Evolutionary conservation across 106 monocot species (phyloP).

Genomic region (Alisma plantagoaquatica): DNA sequence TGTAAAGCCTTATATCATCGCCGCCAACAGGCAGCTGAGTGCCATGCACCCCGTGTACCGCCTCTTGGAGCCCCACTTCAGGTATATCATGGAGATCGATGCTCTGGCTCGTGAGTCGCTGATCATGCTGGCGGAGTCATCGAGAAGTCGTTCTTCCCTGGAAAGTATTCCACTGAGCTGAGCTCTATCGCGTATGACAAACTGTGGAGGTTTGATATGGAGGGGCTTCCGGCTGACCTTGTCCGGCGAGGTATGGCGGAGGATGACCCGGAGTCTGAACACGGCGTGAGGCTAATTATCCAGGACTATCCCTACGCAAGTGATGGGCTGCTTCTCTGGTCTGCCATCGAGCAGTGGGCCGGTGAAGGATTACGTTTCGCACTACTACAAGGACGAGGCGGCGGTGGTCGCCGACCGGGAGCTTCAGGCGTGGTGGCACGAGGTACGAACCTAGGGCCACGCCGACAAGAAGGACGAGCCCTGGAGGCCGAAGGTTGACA

Average conservation of each 20-base stretch:
- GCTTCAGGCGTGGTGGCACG: slow-evolving; percentile 80
- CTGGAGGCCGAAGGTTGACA: slow-evolving; percentile 71
- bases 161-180: slow-evolving; percentile 54
- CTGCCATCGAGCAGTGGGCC: slow-evolving; percentile 51
- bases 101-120: slow-evolving; percentile 76
- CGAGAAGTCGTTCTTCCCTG: slow-evolving; percentile 82
- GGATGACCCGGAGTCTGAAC: slow-evolving; percentile 52
- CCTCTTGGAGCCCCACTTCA: slow-evolving; percentile 84
- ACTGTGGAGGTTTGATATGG: slow-evolving; percentile 71
- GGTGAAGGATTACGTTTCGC: slow-evolving; percentile 32
- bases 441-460: slow-evolving; percentile 60
- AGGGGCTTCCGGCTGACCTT: slow-evolving; percentile 83
- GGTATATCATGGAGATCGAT: slow-evolving; percentile 83
- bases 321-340: slow-evolving; percentile 93
- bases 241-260: slow-evolving; percentile 83
- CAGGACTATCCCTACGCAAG: slow-evolving; percentile 92
- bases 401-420: slow-evolving; percentile 47
- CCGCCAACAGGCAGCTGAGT: slow-evolving; percentile 70
- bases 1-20: slow-evolving; percentile 77
- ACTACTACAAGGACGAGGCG: slow-evolving; percentile 32
- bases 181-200: slow-evolving; percentile 54
- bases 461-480: slow-evolving; percentile 43
- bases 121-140: slow-evolving; percentile 77
- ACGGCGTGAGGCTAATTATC: slow-evolving; percentile 59
- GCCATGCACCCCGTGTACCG: slow-evolving; percentile 86